phyloP scores from a whole-genome alignment of 306 rosid genomes.

The Cucumis sativus region Cucumber_9930_V3 NC_026657.2:35854001-35854500 shows the following conservation, averaged over 20 bases:
- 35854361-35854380: too few relatives aligned
- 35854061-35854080: background rate
- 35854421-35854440: too few relatives aligned
- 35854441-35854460: too few relatives aligned
- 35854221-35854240: background rate
- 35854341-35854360: background rate
- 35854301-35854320: background rate
- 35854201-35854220: background rate
- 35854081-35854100: background rate
- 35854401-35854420: too few relatives aligned
- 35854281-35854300: rapidly evolving
- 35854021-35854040: background rate
- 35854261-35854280: background rate
- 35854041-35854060: background rate
- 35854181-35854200: too few relatives aligned
- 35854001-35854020: background rate
- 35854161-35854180: too few relatives aligned
- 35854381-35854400: too few relatives aligned
- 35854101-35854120: background rate
- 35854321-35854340: background rate
- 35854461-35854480: too few relatives aligned
- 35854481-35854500: too few relatives aligned
- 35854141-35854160: background rate
- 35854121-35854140: background rate
- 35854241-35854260: too few relatives aligned